Conservation (phyloP, 306 rosid genomes). For the Alnus rubra region DNA sequence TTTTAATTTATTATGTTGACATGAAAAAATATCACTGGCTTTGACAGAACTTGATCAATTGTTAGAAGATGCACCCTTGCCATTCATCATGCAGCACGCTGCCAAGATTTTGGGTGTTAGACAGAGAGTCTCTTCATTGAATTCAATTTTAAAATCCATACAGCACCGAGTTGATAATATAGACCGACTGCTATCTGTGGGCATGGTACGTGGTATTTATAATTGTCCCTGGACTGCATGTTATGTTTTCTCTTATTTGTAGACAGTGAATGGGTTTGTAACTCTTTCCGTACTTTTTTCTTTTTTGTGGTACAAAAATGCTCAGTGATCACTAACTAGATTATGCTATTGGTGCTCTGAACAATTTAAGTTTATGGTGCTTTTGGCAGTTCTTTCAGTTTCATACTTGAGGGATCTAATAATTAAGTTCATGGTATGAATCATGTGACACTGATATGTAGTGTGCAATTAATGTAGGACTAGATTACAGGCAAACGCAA, state of each 20-base stretch:
- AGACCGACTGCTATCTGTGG: constrained; percentile 56
- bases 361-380: not conserved
- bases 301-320: not conserved
- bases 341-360: not conserved
- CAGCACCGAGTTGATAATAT: constrained; percentile 76
- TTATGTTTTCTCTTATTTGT: constrained; percentile 11
- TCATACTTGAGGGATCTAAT: not conserved
- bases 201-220: constrained; percentile 45
- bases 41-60: constrained; percentile 76
- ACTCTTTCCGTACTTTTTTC: constrained; percentile 4
- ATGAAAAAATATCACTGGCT: constrained; percentile 12
- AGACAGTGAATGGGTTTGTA: not conserved
- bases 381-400: not conserved
- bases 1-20: constrained; percentile 3
- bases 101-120: constrained; percentile 66
- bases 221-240: constrained; percentile 25
- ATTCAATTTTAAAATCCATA: constrained; percentile 63
- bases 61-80: constrained; percentile 78
- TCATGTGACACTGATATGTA: not conserved
- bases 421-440: not conserved
- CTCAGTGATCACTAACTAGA: not conserved
- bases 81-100: constrained; percentile 74
- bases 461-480: not conserved
- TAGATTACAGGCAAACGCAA: not conserved
- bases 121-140: constrained; percentile 70